Conservation (phyloP, 2,329 filamentous ascomycete genomes). For the Phialophora verrucosa region DNA sequence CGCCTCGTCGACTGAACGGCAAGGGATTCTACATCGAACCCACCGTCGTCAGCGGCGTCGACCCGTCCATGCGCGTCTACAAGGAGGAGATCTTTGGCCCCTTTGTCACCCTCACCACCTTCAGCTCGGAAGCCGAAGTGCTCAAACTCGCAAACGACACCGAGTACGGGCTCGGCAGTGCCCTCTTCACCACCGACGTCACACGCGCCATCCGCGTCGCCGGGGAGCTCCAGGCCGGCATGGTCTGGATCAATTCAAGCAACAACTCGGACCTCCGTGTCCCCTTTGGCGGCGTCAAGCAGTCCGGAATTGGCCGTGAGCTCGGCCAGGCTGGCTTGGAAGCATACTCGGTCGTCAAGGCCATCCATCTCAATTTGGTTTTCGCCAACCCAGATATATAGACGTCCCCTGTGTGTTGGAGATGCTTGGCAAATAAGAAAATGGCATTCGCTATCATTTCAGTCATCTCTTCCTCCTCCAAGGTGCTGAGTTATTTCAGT, state of each 20-base stretch:
- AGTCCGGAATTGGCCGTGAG: constrained; percentile 17
- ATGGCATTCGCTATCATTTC: no score
- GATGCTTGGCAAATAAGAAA: no score
- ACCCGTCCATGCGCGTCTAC: neutral
- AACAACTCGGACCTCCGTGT: constrained; percentile 48
- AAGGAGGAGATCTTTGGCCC: neutral
- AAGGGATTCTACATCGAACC: neutral
- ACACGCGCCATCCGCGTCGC: neutral
- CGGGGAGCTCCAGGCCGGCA: constrained; percentile 43
- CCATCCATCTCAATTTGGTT: neutral
- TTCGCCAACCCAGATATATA: neutral
- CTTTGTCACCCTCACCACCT: neutral
- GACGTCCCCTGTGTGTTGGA: no score
- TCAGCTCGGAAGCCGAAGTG: neutral
- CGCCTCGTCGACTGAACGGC: neutral
- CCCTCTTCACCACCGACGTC: neutral
- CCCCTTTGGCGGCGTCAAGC: constrained; percentile 54
- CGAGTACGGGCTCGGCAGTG: neutral
- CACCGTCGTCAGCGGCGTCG: neutral
- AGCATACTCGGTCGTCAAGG: neutral
- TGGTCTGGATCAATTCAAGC: constrained; percentile 53
- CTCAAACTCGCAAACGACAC: neutral
- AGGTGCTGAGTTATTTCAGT: no score
- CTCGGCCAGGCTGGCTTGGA: constrained; percentile 40
- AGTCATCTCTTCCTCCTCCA: no score